Conservation (phyloP, 768 basidiomycete species). For the Tubosaeta sp. region DNA sequence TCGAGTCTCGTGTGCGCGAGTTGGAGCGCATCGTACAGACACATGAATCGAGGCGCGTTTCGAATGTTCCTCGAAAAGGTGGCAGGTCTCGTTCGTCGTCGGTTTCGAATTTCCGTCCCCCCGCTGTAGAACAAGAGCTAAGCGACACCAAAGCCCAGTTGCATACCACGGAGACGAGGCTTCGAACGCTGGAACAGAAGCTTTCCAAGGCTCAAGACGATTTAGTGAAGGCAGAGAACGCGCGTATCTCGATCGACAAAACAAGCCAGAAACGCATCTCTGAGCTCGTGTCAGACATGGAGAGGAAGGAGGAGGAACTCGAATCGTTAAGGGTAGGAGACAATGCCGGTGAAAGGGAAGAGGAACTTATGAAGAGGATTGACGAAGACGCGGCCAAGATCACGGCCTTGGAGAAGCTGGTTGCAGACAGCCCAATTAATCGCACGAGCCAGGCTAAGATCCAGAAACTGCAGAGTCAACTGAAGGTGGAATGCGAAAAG, state of each 20-base stretch:
- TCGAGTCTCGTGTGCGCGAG: slow-evolving; percentile 57
- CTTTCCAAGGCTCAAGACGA: slow-evolving; percentile 46
- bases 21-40: slow-evolving; percentile 43
- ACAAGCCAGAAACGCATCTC: slow-evolving; percentile 40
- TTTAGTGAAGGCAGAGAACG: slow-evolving; percentile 53
- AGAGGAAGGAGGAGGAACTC: slow-evolving; percentile 60
- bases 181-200: slow-evolving; percentile 43
- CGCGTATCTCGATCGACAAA: slow-evolving; percentile 52
- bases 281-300: slow-evolving; percentile 41
- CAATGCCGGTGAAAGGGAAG: slow-evolving; percentile 47
- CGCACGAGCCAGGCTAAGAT: slow-evolving; percentile 30
- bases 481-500: slow-evolving; percentile 42
- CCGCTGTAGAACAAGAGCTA: slow-evolving; percentile 54
- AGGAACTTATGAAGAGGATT: slow-evolving; percentile 57
- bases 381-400: slow-evolving; percentile 74
- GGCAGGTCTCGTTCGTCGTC: slow-evolving; percentile 58
- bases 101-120: slow-evolving; percentile 46
- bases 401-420: slow-evolving; percentile 47
- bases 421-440: slow-evolving; percentile 38
- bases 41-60: slow-evolving; percentile 32
- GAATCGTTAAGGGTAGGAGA: slow-evolving; percentile 38
- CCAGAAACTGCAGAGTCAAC: slow-evolving; percentile 37
- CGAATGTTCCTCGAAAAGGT: slow-evolving; percentile 31
- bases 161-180: slow-evolving; percentile 41
- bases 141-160: slow-evolving; percentile 42